phyloP scores from a whole-genome alignment of 2,329 filamentous ascomycete species.

The Arthroderma sp. region DNA sequence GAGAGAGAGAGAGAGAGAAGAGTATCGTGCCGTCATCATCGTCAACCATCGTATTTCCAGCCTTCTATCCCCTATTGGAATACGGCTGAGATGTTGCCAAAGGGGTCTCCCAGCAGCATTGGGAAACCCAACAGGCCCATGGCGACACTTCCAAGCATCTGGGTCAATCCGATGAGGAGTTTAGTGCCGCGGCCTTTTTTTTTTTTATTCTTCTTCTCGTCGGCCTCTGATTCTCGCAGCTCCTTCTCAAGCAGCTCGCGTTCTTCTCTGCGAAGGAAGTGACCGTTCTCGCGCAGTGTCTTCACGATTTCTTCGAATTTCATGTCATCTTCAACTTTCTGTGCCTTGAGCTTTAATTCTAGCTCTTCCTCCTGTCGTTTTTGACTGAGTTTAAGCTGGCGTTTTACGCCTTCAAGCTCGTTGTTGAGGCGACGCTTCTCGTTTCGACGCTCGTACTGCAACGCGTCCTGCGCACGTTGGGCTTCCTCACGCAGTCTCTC shows the following conservation, averaged over 20 bases:
- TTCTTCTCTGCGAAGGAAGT: constrained; percentile 1
- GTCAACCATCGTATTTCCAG: no score
- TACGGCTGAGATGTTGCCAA: neutral
- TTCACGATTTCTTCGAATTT: constrained; percentile 3
- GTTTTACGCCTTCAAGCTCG: constrained; percentile 3
- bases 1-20: no score
- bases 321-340: constrained; percentile 2
- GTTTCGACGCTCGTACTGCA: constrained; percentile 3
- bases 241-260: neutral
- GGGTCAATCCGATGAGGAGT: constrained; percentile 1
- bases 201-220: neutral
- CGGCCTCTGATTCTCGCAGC: constrained; percentile 1
- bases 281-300: constrained; percentile 1
- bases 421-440: constrained; percentile 2
- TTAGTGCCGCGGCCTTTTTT: constrained; percentile 4
- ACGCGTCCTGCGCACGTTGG: constrained; percentile 1
- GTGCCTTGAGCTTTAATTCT: constrained; percentile 2
- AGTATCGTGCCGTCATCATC: no score
- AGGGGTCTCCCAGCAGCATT: constrained; percentile 3
- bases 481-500: constrained; percentile 2
- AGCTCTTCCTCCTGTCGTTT: constrained; percentile 2
- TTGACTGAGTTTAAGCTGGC: constrained; percentile 1
- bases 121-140: constrained; percentile 4
- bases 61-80: no score
- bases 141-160: constrained; percentile 2